Evolutionary conservation across 352 stramenopile genomes (phyloP).

Genomic region (Phytophthora parvispora): DNA sequence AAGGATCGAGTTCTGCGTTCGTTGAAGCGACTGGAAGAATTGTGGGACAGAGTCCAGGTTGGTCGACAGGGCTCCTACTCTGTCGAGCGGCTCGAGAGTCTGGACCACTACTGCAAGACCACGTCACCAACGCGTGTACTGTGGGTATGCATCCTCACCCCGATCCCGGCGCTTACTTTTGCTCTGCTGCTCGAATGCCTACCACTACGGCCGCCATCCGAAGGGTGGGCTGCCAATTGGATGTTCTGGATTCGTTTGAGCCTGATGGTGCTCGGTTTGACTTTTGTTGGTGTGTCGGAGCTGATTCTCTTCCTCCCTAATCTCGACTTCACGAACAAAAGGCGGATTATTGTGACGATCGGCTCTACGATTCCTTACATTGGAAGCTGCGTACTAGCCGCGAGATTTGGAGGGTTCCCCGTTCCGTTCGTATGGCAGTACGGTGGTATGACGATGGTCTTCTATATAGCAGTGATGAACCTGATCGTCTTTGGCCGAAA

Average conservation of each 20-base stretch:
- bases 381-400: not conserved
- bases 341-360: not conserved
- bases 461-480: not conserved
- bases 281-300: not conserved
- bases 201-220: not conserved
- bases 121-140: not conserved
- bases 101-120: conserved; percentile 6
- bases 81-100: not conserved
- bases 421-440: not conserved
- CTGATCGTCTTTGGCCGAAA: not conserved
- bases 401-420: not conserved
- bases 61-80: not conserved
- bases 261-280: not conserved
- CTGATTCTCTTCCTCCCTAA: not conserved
- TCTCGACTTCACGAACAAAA: not conserved
- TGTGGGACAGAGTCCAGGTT: not conserved
- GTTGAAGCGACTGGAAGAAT: not conserved
- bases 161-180: not conserved
- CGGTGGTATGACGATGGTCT: not conserved
- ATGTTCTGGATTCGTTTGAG: conserved; percentile 4
- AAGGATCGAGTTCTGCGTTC: not conserved
- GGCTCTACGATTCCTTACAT: not conserved
- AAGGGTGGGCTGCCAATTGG: conserved; percentile 5
- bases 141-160: not conserved
- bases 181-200: conserved; percentile 1